Evolutionary conservation across 306 rosid species (phyloP).

Genomic region (Prosopis cineraria): DNA sequence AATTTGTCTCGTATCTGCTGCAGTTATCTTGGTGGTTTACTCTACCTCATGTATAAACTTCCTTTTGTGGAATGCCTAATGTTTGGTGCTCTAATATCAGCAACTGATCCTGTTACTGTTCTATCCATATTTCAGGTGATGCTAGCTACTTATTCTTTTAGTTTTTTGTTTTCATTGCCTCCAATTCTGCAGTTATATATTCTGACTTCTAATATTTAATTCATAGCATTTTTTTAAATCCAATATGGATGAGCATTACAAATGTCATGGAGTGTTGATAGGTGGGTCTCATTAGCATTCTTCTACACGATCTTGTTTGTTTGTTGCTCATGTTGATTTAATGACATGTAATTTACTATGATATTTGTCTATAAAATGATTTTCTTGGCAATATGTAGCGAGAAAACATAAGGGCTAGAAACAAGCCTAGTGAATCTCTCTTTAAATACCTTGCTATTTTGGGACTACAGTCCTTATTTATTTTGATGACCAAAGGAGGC

Average conservation of each 20-base stretch:
- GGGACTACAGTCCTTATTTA: not conserved
- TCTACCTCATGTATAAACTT: constrained; percentile 83
- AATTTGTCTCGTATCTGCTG: constrained; percentile 37
- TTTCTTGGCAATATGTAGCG: constrained; percentile 12
- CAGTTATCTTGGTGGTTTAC: constrained; percentile 95
- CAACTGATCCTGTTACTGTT: constrained; percentile 98
- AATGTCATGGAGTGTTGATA: not conserved
- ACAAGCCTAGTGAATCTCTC: constrained; percentile 6
- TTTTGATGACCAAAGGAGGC: no score
- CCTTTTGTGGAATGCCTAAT: constrained; percentile 98
- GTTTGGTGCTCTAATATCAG: constrained; percentile 99
- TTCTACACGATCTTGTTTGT: constrained; percentile 1
- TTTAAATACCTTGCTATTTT: not conserved
- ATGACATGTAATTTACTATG: not conserved
- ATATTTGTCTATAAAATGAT: constrained; percentile 12
- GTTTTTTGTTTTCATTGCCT: not conserved
- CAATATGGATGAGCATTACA: constrained; percentile 24
- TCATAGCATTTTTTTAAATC: not conserved
- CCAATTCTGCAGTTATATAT: not conserved
- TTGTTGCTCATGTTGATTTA: constrained; percentile 14
- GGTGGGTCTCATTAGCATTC: constrained; percentile 16
- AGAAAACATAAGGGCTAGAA: constrained; percentile 1
- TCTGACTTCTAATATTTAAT: constrained; percentile 18
- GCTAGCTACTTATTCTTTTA: constrained; percentile 3
- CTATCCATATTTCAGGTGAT: constrained; percentile 95